Evolutionary conservation across 495 filamentous ascomycete species (phyloP), one percentile per base, ranked within the genome.

Genomic region (Penicillium longicatenatum): DNA sequence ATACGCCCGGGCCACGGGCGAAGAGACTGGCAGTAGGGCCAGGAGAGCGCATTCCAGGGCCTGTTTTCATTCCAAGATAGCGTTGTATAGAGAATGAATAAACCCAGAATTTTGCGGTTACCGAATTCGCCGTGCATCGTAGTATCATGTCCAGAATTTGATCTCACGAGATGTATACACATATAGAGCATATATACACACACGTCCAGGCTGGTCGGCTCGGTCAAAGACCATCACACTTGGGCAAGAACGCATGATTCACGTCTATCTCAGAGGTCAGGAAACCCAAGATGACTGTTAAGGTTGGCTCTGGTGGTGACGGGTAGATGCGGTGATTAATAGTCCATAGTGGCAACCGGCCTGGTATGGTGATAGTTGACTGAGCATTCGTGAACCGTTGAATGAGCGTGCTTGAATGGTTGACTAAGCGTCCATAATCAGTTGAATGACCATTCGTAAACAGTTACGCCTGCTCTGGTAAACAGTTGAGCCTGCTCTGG

Each of bases 1-100:
- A 9, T 47, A 47, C 22, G 44, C 44, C 22, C 21, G 44, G 44
- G 44, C 44, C 44, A 47, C 44, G 44, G 44, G 44, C 44, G 44
- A 47, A 47, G 44, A 47, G 44, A 29, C 44, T 47, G 44, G 22
- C 11, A 45, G 19, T 20, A 47, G 22, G 44, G 22, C 44, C 22
- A 29, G 10, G 44, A 47, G 44, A 47, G 44, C 44, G 22, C 11
- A 29, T 47, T 47, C 43, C 4, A 14, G 10, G 2, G 21, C 22
- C 21, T 47, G 11, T 47, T 47, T 47, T 29, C 22, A 47, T 22
- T 47, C 22, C 21, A 47, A 47, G 44, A 47, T 47, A 47, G 20
- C 12, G 7, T 39, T 39, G 2, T 29, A 47, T 47, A 29, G 22
- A 29, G 44, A 26, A 47, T 29, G 5, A 16, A 29, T 47, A 30